Base-by-base conservation (phyloP, 805 yeast genomes). In the Metschnikowia picachoensis region DNA sequence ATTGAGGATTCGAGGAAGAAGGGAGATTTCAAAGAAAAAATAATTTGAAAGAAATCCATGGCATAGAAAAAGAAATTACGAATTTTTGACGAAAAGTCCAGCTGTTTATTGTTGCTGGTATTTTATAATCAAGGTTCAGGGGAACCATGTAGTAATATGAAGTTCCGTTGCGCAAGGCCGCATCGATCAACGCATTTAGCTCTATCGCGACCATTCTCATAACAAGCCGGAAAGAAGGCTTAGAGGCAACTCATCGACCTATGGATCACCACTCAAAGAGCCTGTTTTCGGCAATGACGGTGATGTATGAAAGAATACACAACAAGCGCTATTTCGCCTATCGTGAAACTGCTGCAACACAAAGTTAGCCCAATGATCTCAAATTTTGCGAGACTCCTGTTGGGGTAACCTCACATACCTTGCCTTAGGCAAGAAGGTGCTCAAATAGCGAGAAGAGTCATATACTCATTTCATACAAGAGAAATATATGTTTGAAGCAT, bases 341-440 rank as follows among this genome's bases (percentile, higher is more conserved):
- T 20, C 25, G 25, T 13, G 16, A n/a, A 7, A 15, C 27, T 30
- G 7, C 27, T 30, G 7, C 25, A 20, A 20, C 25, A 20, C 25
- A 8, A 8, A 29, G 4, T 16, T 7, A 11, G 1, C 30, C 14
- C 31, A 27, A 43, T 48, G 48, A 15, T 44, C 11, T 40, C 47
- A 46, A 20, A 66, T 66, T 39, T 14, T 67, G 12, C 60, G 66
- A 55, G 67, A 66, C 39, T 58, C 64, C 43, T 66, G 65, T 37
- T 53, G 55, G 51, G 69, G 69, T 4, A 51, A 64, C 36, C 17
- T 53, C 6, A 43, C 55, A 25, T 62, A 65, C 49, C 63, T 55
- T 40, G 37, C 59, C 4, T 62, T 68, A 3, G 55, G 57, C n/a
- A 59, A 57, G 35, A 57, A 47, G 38, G 30, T 47, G 20, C 56